Conservation (phyloP, 495 filamentous ascomycete species). For the Penicillium flavigenum region DNA sequence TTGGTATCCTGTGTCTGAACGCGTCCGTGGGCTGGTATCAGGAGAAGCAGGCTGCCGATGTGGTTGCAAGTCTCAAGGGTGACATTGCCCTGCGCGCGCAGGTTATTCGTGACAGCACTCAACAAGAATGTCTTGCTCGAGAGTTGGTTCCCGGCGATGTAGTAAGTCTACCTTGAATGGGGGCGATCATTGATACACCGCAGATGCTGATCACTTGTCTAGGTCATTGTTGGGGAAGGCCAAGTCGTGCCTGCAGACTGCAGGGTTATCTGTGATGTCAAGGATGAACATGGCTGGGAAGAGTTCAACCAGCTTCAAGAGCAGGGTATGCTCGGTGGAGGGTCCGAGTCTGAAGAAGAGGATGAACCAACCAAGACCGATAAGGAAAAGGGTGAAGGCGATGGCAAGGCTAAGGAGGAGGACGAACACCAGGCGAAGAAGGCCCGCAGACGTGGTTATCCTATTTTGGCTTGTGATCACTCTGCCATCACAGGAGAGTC, state of each 20-base stretch:
- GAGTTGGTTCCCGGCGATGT: constrained; percentile 80
- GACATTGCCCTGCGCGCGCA: constrained; percentile 75
- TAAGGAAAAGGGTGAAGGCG: constrained; percentile 14
- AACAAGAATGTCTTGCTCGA: constrained; percentile 67
- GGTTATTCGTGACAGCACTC: constrained; percentile 63
- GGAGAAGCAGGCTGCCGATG: constrained; percentile 80
- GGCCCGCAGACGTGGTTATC: constrained; percentile 44
- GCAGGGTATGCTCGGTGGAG: constrained; percentile 55
- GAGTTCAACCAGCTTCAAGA: constrained; percentile 57
- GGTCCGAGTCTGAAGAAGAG: constrained; percentile 52
- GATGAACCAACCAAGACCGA: constrained; percentile 16
- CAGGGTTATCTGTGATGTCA: constrained; percentile 70
- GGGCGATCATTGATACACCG: background rate
- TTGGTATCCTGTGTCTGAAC: constrained; percentile 74
- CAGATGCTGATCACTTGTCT: constrained; percentile 33
- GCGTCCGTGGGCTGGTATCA: constrained; percentile 79
- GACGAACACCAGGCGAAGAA: constrained; percentile 19
- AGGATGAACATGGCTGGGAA: constrained; percentile 63
- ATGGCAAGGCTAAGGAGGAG: constrained; percentile 14
- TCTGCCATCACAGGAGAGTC: constrained; percentile 75
- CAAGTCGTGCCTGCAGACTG: constrained; percentile 69
- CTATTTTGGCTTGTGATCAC: constrained; percentile 67
- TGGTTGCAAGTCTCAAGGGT: constrained; percentile 75
- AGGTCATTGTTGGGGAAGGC: constrained; percentile 67
- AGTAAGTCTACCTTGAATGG: constrained; percentile 46